Evolutionary conservation across 805 yeast species (phyloP).

Genomic region (Pichia pseudocactophila): DNA sequence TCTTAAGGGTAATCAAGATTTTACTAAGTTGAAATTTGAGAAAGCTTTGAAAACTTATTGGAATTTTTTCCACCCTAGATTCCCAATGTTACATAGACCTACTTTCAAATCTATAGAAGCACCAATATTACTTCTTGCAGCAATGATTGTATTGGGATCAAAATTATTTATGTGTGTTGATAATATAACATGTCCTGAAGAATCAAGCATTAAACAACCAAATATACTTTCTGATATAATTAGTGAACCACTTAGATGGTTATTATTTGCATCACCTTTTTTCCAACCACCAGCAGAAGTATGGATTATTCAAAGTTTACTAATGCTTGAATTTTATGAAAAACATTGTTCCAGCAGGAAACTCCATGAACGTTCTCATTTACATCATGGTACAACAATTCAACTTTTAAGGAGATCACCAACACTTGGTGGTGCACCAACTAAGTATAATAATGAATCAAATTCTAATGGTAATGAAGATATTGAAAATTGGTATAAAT

Average conservation of each 20-base stretch:
- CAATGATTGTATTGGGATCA: constrained; percentile 53
- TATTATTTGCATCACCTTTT: constrained; percentile 59
- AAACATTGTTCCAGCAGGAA: constrained; percentile 59
- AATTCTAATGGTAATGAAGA: constrained; percentile 11
- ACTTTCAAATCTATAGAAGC: constrained; percentile 42
- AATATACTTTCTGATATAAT: constrained; percentile 37
- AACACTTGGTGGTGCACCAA: constrained; percentile 63
- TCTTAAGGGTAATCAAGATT: constrained; percentile 22
- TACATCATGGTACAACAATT: constrained; percentile 81
- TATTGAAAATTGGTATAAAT: constrained; percentile 38
- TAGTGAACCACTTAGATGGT: constrained; percentile 56
- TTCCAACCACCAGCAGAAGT: constrained; percentile 69
- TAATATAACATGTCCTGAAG: constrained; percentile 17
- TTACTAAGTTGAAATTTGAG: constrained; percentile 22
- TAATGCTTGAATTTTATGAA: constrained; percentile 72
- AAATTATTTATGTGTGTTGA: constrained; percentile 25
- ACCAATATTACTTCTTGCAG: constrained; percentile 41
- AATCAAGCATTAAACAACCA: constrained; percentile 17
- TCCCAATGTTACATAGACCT: constrained; percentile 50
- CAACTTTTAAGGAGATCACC: constrained; percentile 73
- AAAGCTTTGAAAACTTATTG: constrained; percentile 36
- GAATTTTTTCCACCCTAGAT: constrained; percentile 51
- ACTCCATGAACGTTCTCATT: constrained; percentile 73
- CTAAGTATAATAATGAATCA: constrained; percentile 17
- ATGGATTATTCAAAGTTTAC: constrained; percentile 68